Conservation (phyloP, 177 flowering plant genomes). For the Vitis hybrid region DNA sequence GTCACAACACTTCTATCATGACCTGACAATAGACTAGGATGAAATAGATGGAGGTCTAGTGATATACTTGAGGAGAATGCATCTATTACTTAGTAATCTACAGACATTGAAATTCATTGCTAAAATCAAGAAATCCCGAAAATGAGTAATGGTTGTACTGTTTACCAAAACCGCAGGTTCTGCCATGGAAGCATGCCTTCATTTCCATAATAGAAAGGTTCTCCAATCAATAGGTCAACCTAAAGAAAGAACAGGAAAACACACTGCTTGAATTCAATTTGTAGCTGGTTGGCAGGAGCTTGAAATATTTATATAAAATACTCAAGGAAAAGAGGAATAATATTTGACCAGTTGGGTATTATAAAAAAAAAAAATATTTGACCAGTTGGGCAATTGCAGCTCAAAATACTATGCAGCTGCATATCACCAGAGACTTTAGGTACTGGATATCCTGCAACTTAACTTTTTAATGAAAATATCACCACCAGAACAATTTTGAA, state of each 20-base stretch:
- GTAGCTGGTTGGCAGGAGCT: background rate
- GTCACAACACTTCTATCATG: background rate
- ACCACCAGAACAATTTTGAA: background rate
- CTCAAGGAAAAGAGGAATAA: background rate
- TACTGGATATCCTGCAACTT: background rate
- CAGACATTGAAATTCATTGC: background rate
- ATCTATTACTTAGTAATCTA: background rate
- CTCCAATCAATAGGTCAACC: slow-evolving; percentile 81
- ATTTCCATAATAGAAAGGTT: slow-evolving; percentile 78
- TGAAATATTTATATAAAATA: background rate
- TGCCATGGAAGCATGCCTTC: slow-evolving; percentile 93
- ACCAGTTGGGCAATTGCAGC: background rate
- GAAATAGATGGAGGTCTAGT: too few species aligned
- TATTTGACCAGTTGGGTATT: background rate
- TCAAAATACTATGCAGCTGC: background rate
- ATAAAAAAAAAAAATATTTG: background rate
- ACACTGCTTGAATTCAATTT: background rate
- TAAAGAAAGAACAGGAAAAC: slow-evolving; percentile 25
- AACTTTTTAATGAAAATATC: background rate
- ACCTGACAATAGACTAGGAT: too few species aligned
- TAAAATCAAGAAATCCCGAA: background rate
- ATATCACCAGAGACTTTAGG: background rate
- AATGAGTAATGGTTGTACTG: background rate
- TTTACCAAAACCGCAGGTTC: slow-evolving; percentile 85
- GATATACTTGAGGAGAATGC: background rate